phyloP scores from a whole-genome alignment of 176 grass and related monocot genomes.

The Hordeum vulgare region MorexV3_pseudomolecules_assembly NC_058523.1:487934671-487935170 shows the following conservation, averaged over 20 bases:
- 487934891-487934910: constrained; percentile 97
- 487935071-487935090: constrained; percentile 93
- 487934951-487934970: constrained; percentile 30
- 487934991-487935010: background rate
- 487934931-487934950: constrained; percentile 99
- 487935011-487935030: constrained; percentile 43
- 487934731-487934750: background rate
- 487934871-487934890: constrained; percentile 94
- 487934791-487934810: constrained; percentile 97
- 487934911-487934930: constrained; percentile 74
- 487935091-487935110: constrained; percentile 68
- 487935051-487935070: constrained; percentile 95
- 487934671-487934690: constrained; percentile 7
- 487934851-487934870: constrained; percentile 98
- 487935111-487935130: constrained; percentile 26
- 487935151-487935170: background rate
- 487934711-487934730: constrained; percentile 5
- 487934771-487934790: constrained; percentile 25
- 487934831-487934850: constrained; percentile 85
- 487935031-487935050: constrained; percentile 99
- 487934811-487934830: constrained; percentile 92
- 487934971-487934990: constrained; percentile 9
- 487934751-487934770: background rate
- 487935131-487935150: background rate
- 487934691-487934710: background rate